Evolutionary conservation across 352 stramenopile species (phyloP), one percentile per base, ranked within the genome.

Genomic region (Plasmopara muralis): DNA sequence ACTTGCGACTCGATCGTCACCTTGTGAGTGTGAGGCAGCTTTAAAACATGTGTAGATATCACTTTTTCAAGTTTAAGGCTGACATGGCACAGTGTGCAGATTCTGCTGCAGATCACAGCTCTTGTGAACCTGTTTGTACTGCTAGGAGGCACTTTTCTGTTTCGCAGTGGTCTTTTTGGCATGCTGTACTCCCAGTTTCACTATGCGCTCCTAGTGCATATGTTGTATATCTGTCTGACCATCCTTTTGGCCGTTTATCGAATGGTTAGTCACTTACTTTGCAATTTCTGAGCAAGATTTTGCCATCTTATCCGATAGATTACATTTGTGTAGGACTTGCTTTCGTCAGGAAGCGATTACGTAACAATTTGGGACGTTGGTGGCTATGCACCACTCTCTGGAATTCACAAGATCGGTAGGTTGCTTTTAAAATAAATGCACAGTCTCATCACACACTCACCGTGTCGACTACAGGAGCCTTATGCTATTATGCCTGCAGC

Each of bases 101-200:
- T 77, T 35, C 44, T 87, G 35, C 61, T 85, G n/a, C 78, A 89
- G 50, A 74, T 89, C 41, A 63, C 69, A 35, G 68, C 62, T 30
- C 47, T 80, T 3, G 59, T 87, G 37, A 77, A 83, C 34, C 65
- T 87, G 7, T 67, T 89, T 14, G 57, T 72, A 49, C 47, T 87
- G 41, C 55, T 89, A 12, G 74, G 73, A 2, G 66, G 63, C 10
- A 89, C 78, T 9, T 87, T 87, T 56, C 67, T 86, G 48, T 89
- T 89, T 57, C 75, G 72, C 20, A 89, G 74, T 37, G 75, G 78
- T 0, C 68, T 89, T 20, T 85, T 87, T 43, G 59, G 59, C 31
- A 55, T 89, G 31, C 53, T 89, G 13, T 85, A 74, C 53, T 48
- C 41, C 5, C 66, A 87, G 25, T 89, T 89, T 40, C 73, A 72